Evolutionary conservation across 2,329 filamentous ascomycete genomes (phyloP).

Genomic region (Penicillium sp.): DNA sequence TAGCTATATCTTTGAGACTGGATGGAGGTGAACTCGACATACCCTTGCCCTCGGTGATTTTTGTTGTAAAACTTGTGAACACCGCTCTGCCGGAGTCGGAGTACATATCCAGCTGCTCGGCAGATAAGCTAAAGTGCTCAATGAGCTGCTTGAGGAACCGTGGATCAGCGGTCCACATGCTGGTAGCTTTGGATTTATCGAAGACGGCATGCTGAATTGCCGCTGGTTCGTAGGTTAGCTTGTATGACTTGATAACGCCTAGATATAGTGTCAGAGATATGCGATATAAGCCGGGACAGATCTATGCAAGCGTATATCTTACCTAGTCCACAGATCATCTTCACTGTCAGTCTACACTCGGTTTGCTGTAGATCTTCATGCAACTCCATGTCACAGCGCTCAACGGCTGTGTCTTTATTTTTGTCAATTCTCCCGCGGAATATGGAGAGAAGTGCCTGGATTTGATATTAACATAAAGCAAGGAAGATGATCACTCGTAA

Average conservation of each 20-base stretch:
- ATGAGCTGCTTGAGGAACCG: slow-evolving; percentile 60
- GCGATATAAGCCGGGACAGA: too few species aligned
- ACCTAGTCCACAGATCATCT: slow-evolving; percentile 63
- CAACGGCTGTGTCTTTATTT: slow-evolving; percentile 60
- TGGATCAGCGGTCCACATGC: slow-evolving; percentile 60
- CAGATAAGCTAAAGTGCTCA: slow-evolving; percentile 64
- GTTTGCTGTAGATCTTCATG: slow-evolving; percentile 57
- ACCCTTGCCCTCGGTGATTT: slow-evolving; percentile 62
- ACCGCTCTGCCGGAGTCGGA: slow-evolving; percentile 58
- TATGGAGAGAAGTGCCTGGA: slow-evolving; percentile 58
- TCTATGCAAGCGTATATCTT: slow-evolving; percentile 9
- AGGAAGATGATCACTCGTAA: neutral
- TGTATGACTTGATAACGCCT: slow-evolving; percentile 66
- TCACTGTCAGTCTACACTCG: slow-evolving; percentile 61
- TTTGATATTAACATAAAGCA: slow-evolving; percentile 7
- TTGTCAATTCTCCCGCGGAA: slow-evolving; percentile 62
- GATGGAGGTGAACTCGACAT: neutral
- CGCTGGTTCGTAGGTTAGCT: slow-evolving; percentile 62
- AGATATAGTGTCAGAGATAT: slow-evolving; percentile 11
- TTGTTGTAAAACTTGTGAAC: slow-evolving; percentile 67
- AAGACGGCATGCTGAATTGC: slow-evolving; percentile 65
- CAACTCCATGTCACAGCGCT: slow-evolving; percentile 61
- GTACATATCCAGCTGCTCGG: slow-evolving; percentile 64
- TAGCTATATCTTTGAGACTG: slow-evolving; percentile 2
- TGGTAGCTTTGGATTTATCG: slow-evolving; percentile 56